Evolutionary conservation across 2,329 filamentous ascomycete genomes (phyloP).

Genomic region (Fusarium guadeloupense): DNA sequence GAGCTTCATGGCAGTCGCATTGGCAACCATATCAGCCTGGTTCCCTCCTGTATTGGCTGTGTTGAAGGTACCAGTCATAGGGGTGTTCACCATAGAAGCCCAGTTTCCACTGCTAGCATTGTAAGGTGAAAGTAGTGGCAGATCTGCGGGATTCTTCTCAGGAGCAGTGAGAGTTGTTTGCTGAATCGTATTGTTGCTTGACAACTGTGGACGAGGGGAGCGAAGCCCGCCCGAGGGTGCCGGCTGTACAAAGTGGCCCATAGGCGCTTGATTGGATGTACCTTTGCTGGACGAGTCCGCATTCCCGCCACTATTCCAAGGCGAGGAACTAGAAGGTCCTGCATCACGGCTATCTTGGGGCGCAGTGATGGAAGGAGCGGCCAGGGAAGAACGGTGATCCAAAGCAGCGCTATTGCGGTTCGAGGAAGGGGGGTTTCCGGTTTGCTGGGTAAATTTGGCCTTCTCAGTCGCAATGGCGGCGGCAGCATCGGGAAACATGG

Average conservation of each 20-base stretch:
- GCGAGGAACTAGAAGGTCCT: slow-evolving; percentile 61
- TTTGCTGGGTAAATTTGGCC: slow-evolving; percentile 95
- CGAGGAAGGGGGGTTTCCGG: slow-evolving; percentile 86
- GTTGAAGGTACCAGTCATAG: slow-evolving; percentile 89
- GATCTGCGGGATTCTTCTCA: slow-evolving; percentile 73
- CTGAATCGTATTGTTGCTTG: slow-evolving; percentile 77
- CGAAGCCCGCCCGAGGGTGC: slow-evolving; percentile 77
- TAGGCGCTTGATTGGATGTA: slow-evolving; percentile 79
- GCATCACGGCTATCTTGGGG: slow-evolving; percentile 51
- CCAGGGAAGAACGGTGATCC: slow-evolving; percentile 78
- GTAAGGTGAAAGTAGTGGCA: slow-evolving; percentile 88
- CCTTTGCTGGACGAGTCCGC: slow-evolving; percentile 71
- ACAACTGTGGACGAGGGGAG: slow-evolving; percentile 78
- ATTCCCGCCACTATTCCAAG: slow-evolving; percentile 72
- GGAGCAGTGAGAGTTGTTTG: slow-evolving; percentile 79
- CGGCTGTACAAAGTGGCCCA: slow-evolving; percentile 95
- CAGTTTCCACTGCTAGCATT: slow-evolving; percentile 86
- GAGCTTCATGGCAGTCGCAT: slow-evolving; percentile 98
- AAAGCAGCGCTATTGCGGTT: slow-evolving; percentile 90
- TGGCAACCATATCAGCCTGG: slow-evolving; percentile 97
- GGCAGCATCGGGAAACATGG: slow-evolving; percentile 98
- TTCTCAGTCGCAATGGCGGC: slow-evolving; percentile 99
- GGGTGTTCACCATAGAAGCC: slow-evolving; percentile 98
- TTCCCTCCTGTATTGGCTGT: slow-evolving; percentile 61
- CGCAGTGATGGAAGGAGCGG: slow-evolving; percentile 77